Evolutionary conservation across 331 rosid species (phyloP).

Genomic region (Pyrus hybrid): DNA sequence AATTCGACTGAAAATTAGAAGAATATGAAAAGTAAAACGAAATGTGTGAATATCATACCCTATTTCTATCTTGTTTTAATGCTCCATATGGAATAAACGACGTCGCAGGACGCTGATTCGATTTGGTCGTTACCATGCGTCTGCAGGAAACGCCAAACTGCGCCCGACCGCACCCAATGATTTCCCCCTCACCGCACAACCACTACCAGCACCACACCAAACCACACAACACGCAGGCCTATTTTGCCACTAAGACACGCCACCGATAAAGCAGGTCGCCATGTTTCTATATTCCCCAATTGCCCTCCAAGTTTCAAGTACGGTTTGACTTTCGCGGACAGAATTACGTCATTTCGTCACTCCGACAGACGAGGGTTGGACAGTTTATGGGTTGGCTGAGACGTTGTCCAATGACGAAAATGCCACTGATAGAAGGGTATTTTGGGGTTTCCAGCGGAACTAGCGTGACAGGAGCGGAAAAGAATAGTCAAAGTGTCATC

Average conservation of each 20-base stretch:
- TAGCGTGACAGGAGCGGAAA: slow-evolving; percentile 13
- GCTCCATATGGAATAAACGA: background rate
- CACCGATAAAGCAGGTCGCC: slow-evolving; percentile 35
- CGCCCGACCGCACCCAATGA: slow-evolving; percentile 20
- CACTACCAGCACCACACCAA: slow-evolving; percentile 6
- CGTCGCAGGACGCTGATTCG: background rate
- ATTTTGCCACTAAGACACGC: slow-evolving; percentile 76
- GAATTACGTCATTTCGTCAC: slow-evolving; percentile 4
- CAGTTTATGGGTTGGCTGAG: background rate
- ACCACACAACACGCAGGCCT: slow-evolving; percentile 26
- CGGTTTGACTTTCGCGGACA: slow-evolving; percentile 14
- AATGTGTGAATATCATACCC: no score
- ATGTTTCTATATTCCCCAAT: slow-evolving; percentile 10
- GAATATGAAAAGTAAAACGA: no score
- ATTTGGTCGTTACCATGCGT: background rate
- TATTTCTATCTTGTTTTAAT: no score
- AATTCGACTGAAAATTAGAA: no score
- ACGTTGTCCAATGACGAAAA: background rate
- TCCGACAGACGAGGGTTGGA: background rate
- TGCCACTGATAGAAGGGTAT: slow-evolving; percentile 11
- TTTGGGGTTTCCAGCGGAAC: slow-evolving; percentile 6
- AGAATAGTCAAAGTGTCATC: slow-evolving; percentile 24
- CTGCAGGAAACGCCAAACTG: slow-evolving; percentile 18
- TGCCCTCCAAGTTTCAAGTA: slow-evolving; percentile 2
- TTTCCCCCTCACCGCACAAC: background rate